Evolutionary conservation across 2,329 filamentous ascomycete genomes (phyloP), one percentile per base, ranked within the genome.

Genomic region (Lojkania enalia): DNA sequence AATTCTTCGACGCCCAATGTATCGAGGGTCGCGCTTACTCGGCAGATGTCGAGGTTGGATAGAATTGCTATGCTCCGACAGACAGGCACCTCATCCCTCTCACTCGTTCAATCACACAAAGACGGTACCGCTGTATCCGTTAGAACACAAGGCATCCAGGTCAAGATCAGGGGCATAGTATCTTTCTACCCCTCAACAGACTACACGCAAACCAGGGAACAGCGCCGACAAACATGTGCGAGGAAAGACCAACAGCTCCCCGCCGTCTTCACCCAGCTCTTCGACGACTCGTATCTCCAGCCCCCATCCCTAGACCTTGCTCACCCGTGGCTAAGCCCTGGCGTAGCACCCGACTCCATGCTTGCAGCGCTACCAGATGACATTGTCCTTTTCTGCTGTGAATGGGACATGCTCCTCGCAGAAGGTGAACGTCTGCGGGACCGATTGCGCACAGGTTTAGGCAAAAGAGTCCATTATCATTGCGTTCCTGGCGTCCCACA

Each of bases 401-500:
- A 85, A 60, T 85, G 79, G 78, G 82, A 85, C 58, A 85, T 85
- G 82, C 69, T 85, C 12, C 71, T 84, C n/a, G 75, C 77, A 12
- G 82, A 85, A 60, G 82, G 80, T 4, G 71, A 85, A 48, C 72
- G 75, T 3, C 85, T 90, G 51, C 77, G 81, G 9, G 74, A 82
- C 39, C 74, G 85, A 15, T 64, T 90, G 6, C 64, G 72, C 36
- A 61, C 67, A 1, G 72, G 74, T 1, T 64, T 82, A 4, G 72
- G 71, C 18, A 86, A 84, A 67, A 74, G 74, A 5, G 78, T 86
- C 1, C 70, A 73, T 39, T 84, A 83, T 54, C 77, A 76, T 19
- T 78, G 83, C 67, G 75, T 86, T 2, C 69, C 74, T 3, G 80
- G 74, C 2, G 82, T 83, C 16, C 75, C 77, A 20, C 84, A 86